phyloP scores from a whole-genome alignment of 129 eudicot genomes.

The Flaveria brownii region DNA sequence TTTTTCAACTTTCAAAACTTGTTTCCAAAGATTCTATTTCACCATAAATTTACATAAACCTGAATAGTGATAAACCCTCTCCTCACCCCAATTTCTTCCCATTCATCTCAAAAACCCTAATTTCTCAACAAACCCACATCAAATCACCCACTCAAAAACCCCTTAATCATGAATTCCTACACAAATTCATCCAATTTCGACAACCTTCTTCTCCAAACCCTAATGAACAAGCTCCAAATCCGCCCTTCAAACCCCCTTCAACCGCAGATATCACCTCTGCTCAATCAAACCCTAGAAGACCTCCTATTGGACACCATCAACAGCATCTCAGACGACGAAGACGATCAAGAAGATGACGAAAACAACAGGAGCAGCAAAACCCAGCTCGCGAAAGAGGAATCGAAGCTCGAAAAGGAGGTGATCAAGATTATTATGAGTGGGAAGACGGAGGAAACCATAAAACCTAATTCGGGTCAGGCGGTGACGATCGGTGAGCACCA shows the following conservation, averaged over 20 bases:
- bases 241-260: conserved; percentile 48
- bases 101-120: conserved; percentile 37
- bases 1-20: not conserved
- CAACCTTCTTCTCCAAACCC: conserved; percentile 78
- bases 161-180: conserved; percentile 38
- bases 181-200: conserved; percentile 59
- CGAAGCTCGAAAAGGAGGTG: conserved; percentile 74
- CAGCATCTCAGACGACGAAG: conserved; percentile 49
- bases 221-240: conserved; percentile 72
- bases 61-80: conserved; percentile 42
- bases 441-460: conserved; percentile 59
- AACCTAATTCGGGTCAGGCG: conserved; percentile 95
- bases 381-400: conserved; percentile 74
- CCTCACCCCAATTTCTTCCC: not conserved
- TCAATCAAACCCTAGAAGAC: conserved; percentile 67
- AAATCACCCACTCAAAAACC: not conserved
- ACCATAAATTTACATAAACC: conserved; percentile 25
- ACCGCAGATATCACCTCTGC: conserved; percentile 35
- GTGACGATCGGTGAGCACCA: conserved; percentile 76
- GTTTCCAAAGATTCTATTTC: not conserved
- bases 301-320: conserved; percentile 57
- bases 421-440: conserved; percentile 58
- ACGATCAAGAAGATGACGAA: conserved; percentile 42
- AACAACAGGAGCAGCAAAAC: conserved; percentile 31
- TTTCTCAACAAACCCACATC: not conserved